Conservation (phyloP, 2,329 filamentous ascomycete species). For the Clonostachys sp. region DNA sequence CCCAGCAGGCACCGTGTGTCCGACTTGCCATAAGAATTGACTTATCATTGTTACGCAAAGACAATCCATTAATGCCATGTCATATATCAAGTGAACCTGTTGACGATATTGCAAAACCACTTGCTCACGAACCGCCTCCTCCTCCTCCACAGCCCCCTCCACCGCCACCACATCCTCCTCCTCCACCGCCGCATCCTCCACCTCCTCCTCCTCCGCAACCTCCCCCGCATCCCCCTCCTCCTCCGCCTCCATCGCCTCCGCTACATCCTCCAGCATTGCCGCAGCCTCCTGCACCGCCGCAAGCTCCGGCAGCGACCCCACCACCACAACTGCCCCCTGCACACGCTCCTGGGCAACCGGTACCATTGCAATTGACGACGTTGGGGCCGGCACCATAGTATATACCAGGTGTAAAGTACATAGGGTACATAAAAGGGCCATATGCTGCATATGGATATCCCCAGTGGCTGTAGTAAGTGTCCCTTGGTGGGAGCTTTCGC, state of each 20-base stretch:
- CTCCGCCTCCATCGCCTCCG: constrained; percentile 24
- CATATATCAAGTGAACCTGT: too few relatives aligned
- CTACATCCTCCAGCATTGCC: constrained; percentile 26
- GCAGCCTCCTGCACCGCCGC: constrained; percentile 4
- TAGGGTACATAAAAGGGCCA: neutral
- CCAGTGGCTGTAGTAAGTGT: constrained; percentile 50
- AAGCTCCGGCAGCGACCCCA: neutral
- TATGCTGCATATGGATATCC: constrained; percentile 35
- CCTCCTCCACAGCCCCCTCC: constrained; percentile 7
- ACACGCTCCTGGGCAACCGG: neutral
- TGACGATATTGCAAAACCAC: too few relatives aligned
- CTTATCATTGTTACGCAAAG: too few relatives aligned
- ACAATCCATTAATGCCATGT: too few relatives aligned
- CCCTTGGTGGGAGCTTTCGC: constrained; percentile 36
- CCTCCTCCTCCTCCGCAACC: constrained; percentile 6
- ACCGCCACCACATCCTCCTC: constrained; percentile 7
- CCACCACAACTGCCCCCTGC: neutral
- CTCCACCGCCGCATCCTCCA: constrained; percentile 9
- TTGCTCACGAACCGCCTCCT: constrained; percentile 1
- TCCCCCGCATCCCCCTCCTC: constrained; percentile 8
- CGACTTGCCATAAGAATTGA: too few relatives aligned
- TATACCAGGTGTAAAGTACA: neutral
- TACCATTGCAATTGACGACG: neutral
- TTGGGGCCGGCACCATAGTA: neutral
- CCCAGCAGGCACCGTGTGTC: too few relatives aligned